Evolutionary conservation across 1,284 basidiomycete genomes (phyloP).

Genomic region (Pyrrhoderma lamaoense): DNA sequence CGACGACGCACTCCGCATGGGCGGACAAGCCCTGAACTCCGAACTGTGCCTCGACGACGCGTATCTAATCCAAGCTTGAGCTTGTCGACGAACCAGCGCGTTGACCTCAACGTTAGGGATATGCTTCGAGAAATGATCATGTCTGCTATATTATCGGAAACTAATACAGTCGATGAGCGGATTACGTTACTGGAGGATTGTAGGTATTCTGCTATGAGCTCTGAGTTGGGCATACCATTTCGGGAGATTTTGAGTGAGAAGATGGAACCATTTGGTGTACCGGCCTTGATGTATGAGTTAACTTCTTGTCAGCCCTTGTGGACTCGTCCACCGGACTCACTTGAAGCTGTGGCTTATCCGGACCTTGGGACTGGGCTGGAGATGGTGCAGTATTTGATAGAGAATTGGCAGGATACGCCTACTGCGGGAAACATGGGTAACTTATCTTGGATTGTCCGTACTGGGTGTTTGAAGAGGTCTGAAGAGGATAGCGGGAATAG

Average conservation of each 20-base stretch:
- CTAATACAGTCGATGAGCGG: not conserved
- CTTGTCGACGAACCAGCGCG: too few species aligned
- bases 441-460: conserved; percentile 7
- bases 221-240: conserved; percentile 13
- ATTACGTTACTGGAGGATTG: conserved; percentile 10
- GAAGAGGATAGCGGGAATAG: conserved; percentile 9
- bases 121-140: conserved; percentile 12
- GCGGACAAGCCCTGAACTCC: too few species aligned
- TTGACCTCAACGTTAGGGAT: conserved; percentile 9
- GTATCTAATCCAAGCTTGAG: too few species aligned
- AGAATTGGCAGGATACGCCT: conserved; percentile 10
- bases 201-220: conserved; percentile 3
- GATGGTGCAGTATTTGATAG: conserved; percentile 10
- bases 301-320: conserved; percentile 11
- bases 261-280: conserved; percentile 11
- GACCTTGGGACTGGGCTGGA: conserved; percentile 6
- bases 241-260: conserved; percentile 14
- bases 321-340: not conserved
- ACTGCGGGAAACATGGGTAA: conserved; percentile 6
- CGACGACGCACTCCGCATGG: too few species aligned
- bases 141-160: conserved; percentile 9
- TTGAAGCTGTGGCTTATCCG: not conserved
- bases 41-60: too few species aligned
- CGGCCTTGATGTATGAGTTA: conserved; percentile 15
- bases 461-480: conserved; percentile 10